A percentile compares a stretch with the other conserved stretches of the same genome.
These are phyloP conservation scores for Rhizopus stolonifer DNA, from an alignment of 371 early-diverging fungal species.

Conservation along the genomic window DNA sequence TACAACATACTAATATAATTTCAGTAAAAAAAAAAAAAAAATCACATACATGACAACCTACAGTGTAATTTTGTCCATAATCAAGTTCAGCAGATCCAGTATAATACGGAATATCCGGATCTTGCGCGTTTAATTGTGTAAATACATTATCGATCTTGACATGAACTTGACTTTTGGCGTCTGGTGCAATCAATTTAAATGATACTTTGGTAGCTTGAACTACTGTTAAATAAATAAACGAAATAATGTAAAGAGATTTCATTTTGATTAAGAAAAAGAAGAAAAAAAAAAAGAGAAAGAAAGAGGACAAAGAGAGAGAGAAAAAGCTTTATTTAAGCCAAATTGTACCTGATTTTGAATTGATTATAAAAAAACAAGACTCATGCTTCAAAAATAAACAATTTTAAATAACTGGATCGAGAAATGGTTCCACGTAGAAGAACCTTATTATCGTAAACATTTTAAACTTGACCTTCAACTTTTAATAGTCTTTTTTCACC, in stretches of 20 bases:
- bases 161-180: slow-evolving; percentile 32
- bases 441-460: no score
- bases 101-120: slow-evolving; percentile 51
- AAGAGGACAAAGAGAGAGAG: no score
- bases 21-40: background rate
- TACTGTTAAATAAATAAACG: slow-evolving; percentile 19
- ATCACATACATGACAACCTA: slow-evolving; percentile 6
- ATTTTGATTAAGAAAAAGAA: slow-evolving; percentile 14
- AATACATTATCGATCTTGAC: slow-evolving; percentile 46
- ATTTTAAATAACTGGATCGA: no score
- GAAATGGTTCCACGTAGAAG: no score
- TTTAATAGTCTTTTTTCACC: no score
- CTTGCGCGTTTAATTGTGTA: slow-evolving; percentile 35
- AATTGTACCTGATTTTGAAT: no score
- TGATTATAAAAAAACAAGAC: no score
- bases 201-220: slow-evolving; percentile 26
- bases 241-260: slow-evolving; percentile 28
- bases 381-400: no score
- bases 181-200: slow-evolving; percentile 55
- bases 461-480: no score
- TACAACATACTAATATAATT: slow-evolving; percentile 36
- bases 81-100: slow-evolving; percentile 47
- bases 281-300: background rate
- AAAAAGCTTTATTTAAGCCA: no score
- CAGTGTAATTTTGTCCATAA: slow-evolving; percentile 43